phyloP scores from a whole-genome alignment of 2,329 filamentous ascomycete species.

The Leptographium radiaticola region DNA sequence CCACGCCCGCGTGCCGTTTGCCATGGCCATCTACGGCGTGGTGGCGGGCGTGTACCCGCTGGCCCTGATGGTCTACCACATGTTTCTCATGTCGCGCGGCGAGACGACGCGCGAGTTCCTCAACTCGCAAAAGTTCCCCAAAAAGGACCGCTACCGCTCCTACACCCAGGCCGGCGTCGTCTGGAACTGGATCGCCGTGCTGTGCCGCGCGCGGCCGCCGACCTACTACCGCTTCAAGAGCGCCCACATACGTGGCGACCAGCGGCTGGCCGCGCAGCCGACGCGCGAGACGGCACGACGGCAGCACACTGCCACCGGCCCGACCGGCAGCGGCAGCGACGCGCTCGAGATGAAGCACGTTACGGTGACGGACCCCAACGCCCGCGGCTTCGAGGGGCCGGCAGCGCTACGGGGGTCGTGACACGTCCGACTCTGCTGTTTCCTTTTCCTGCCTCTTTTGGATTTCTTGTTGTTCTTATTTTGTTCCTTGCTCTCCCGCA shows the following conservation, averaged over 20 bases:
- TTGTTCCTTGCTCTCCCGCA: neutral
- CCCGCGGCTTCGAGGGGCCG: conserved; percentile 40
- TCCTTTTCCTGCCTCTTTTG: neutral
- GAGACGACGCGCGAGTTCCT: conserved; percentile 95
- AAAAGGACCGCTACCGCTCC: conserved; percentile 80
- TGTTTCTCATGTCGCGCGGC: conserved; percentile 80
- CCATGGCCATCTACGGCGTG: conserved; percentile 73
- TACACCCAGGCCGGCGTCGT: conserved; percentile 67
- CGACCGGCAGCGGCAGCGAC: conserved; percentile 16
- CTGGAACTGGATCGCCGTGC: conserved; percentile 69
- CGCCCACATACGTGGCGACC: conserved; percentile 65
- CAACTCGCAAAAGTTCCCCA: conserved; percentile 88
- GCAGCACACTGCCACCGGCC: conserved; percentile 23
- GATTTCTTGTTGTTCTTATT: neutral
- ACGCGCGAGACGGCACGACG: conserved; percentile 15
- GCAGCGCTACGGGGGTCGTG: conserved; percentile 25
- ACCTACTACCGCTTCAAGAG: conserved; percentile 83
- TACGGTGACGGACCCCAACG: conserved; percentile 18
- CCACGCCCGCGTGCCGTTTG: conserved; percentile 68
- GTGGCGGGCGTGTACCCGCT: conserved; percentile 68
- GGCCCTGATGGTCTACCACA: conserved; percentile 74
- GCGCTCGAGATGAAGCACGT: conserved; percentile 64
- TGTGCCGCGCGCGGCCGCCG: conserved; percentile 72
- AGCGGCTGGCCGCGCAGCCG: conserved; percentile 53
- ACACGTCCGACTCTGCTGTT: neutral